These are phyloP conservation scores for Hypomyces rosellus DNA, from an alignment of 2,329 filamentous ascomycete genomes.

Conservation along the genomic window DNA sequence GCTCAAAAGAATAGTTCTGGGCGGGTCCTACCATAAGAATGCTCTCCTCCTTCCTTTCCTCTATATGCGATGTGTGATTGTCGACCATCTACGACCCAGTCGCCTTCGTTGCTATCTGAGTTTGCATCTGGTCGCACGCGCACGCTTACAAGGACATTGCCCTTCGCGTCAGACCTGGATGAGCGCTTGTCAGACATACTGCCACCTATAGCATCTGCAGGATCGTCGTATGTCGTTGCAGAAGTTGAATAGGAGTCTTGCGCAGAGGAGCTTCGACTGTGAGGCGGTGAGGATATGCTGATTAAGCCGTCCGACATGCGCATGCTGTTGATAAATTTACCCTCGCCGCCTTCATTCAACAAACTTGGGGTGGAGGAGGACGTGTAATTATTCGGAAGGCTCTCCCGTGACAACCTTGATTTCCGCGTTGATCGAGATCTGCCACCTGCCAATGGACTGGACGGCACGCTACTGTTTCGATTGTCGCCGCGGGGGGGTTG, in stretches of 20 bases:
- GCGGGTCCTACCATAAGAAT: constrained; percentile 69
- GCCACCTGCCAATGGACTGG: constrained; percentile 52
- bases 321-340: constrained; percentile 61
- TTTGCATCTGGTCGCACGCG: constrained; percentile 79
- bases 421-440: constrained; percentile 44
- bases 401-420: constrained; percentile 50
- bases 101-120: constrained; percentile 61
- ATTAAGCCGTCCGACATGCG: constrained; percentile 69
- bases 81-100: constrained; percentile 89
- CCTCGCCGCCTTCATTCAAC: constrained; percentile 71
- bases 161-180: constrained; percentile 67
- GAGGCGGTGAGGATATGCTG: constrained; percentile 73
- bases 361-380: constrained; percentile 60
- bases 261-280: constrained; percentile 85
- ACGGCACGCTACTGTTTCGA: constrained; percentile 55
- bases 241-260: constrained; percentile 90
- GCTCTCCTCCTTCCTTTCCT: constrained; percentile 87
- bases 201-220: constrained; percentile 45
- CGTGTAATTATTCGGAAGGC: constrained; percentile 37
- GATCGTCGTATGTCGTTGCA: constrained; percentile 81
- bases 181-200: constrained; percentile 37
- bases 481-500: constrained; percentile 70
- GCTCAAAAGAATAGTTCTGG: background rate
- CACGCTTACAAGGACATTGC: constrained; percentile 93
- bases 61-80: constrained; percentile 75